phyloP scores from a whole-genome alignment of 805 yeast species.

The Candida oleophila region DNA sequence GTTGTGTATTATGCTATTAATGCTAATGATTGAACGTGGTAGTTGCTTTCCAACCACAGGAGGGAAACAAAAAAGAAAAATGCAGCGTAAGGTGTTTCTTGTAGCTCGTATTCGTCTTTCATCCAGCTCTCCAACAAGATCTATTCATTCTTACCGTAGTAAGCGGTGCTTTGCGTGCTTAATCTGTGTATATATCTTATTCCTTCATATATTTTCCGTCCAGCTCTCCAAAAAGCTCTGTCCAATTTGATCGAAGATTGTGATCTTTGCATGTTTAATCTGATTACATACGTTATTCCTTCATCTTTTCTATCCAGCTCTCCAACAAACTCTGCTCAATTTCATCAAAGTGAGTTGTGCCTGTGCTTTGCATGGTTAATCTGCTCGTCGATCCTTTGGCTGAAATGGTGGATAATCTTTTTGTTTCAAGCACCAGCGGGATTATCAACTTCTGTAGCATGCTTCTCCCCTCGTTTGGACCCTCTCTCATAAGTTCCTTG shows the following conservation, averaged over 20 bases:
- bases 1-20: too few relatives aligned
- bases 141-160: too few relatives aligned
- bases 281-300: neutral
- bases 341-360: slow-evolving; percentile 30
- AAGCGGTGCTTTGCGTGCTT: too few relatives aligned
- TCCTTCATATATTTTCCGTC: too few relatives aligned
- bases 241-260: neutral
- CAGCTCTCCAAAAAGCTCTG: too few relatives aligned
- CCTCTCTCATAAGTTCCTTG: slow-evolving; percentile 25
- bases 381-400: neutral
- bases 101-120: too few relatives aligned
- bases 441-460: slow-evolving; percentile 32
- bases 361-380: neutral
- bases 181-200: too few relatives aligned
- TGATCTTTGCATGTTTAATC: neutral
- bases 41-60: too few relatives aligned
- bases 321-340: slow-evolving; percentile 40
- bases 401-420: slow-evolving; percentile 3
- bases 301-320: slow-evolving; percentile 43
- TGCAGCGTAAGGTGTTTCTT: too few relatives aligned
- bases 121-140: too few relatives aligned
- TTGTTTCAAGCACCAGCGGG: slow-evolving; percentile 25
- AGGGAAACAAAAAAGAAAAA: too few relatives aligned
- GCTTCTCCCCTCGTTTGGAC: slow-evolving; percentile 8
- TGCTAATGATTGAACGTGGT: too few relatives aligned